Conservation (phyloP, 768 basidiomycete genomes). For the Tulasnella sp. region DNA sequence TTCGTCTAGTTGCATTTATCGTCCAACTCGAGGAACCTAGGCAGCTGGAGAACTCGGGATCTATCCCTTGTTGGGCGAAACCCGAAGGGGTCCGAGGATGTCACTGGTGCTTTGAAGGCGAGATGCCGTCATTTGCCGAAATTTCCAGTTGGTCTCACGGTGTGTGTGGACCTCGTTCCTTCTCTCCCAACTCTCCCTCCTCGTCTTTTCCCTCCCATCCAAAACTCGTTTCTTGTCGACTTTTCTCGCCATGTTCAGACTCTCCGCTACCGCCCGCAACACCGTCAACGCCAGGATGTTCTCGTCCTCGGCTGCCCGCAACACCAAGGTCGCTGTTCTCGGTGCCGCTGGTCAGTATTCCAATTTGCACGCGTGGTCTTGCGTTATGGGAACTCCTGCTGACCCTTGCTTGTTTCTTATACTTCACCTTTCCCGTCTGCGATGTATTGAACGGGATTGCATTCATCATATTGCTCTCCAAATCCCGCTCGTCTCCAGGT, state of each 20-base stretch:
- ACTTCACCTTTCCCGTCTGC: not conserved
- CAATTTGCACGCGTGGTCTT: not conserved
- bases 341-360: conserved; percentile 71
- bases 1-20: too few relatives aligned
- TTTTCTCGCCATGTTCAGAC: conserved; percentile 2
- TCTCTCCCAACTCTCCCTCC: not conserved
- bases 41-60: too few relatives aligned
- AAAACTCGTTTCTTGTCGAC: not conserved
- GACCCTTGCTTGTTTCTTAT: not conserved
- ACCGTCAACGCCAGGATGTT: conserved; percentile 36
- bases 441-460: not conserved
- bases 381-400: not conserved
- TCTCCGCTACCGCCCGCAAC: not conserved
- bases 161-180: not conserved
- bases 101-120: not conserved
- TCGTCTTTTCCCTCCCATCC: not conserved
- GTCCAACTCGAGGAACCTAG: too few relatives aligned
- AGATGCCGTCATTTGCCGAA: not conserved
- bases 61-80: too few relatives aligned
- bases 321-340: conserved; percentile 88
- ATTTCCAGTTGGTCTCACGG: not conserved
- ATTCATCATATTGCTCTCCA: not conserved
- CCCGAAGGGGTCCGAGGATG: not conserved
- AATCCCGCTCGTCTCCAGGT: conserved; percentile 24
- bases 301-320: conserved; percentile 59